A percentile compares a stretch with the other conserved stretches of the same genome.
phyloP scores from a whole-genome alignment of 78 protist species.

The Andalucia godoyi region DNA sequence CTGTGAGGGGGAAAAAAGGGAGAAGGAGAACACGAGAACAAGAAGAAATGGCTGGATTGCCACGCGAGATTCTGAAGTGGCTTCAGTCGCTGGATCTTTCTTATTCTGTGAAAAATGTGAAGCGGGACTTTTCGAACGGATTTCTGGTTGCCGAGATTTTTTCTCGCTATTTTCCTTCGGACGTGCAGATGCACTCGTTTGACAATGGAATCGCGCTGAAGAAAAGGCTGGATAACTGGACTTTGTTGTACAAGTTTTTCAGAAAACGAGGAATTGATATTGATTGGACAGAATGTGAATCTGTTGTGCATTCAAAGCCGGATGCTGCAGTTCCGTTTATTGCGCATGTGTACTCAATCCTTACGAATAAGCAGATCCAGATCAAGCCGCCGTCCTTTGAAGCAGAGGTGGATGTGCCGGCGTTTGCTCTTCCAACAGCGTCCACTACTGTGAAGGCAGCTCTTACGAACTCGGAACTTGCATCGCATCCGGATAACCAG shows the following conservation, averaged over 20 bases:
- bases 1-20: background rate
- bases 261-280: background rate
- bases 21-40: background rate
- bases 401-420: conserved; percentile 1
- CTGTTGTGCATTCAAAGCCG: conserved; percentile 14
- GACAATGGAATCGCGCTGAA: conserved; percentile 37
- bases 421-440: conserved; percentile 5
- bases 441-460: background rate
- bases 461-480: no score
- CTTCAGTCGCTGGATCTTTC: conserved; percentile 47
- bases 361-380: conserved; percentile 6
- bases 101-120: conserved; percentile 34
- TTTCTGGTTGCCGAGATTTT: conserved; percentile 68
- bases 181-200: conserved; percentile 59
- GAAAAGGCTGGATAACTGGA: conserved; percentile 48
- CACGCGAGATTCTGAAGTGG: conserved; percentile 63
- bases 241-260: conserved; percentile 26
- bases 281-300: background rate
- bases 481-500: no score
- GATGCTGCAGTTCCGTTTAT: conserved; percentile 13
- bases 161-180: conserved; percentile 51
- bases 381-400: background rate
- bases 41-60: background rate
- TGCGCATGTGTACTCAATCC: conserved; percentile 5
- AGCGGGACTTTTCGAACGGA: conserved; percentile 66